Conservation (phyloP, 2,329 filamentous ascomycete species). For the Xylaria sp. region DNA sequence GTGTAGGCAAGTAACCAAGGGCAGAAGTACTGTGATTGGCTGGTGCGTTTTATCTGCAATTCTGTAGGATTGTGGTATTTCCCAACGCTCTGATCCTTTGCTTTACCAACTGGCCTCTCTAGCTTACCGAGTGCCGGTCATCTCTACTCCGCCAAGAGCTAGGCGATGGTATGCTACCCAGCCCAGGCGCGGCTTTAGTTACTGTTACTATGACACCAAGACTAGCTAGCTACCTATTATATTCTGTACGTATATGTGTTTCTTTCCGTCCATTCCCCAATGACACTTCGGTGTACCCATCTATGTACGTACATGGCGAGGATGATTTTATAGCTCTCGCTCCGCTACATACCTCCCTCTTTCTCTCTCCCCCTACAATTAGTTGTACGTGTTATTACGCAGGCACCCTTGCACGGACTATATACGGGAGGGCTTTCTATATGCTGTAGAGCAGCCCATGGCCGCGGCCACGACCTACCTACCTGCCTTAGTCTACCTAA, state of each 20-base stretch:
- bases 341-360: neutral
- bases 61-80: neutral
- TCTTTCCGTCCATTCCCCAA: neutral
- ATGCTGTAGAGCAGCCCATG: conserved; percentile 8
- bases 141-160: conserved; percentile 18
- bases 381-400: neutral
- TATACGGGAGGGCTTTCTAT: conserved; percentile 17
- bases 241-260: neutral
- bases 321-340: neutral
- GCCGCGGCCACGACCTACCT: conserved; percentile 5
- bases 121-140: conserved; percentile 7
- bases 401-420: conserved; percentile 19
- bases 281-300: neutral
- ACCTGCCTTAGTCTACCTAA: conserved; percentile 18
- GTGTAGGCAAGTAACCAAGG: neutral
- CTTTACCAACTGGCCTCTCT: neutral
- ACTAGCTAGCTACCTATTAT: neutral
- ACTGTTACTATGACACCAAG: neutral
- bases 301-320: neutral
- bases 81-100: neutral
- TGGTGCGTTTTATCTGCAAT: conserved; percentile 13
- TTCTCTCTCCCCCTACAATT: neutral
- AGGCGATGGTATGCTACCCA: conserved; percentile 16
- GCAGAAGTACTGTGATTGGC: conserved; percentile 14
- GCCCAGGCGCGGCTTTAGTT: neutral